Base-by-base conservation (phyloP, 768 basidiomycete genomes). In the Leccinum olivaceopallidum region DNA sequence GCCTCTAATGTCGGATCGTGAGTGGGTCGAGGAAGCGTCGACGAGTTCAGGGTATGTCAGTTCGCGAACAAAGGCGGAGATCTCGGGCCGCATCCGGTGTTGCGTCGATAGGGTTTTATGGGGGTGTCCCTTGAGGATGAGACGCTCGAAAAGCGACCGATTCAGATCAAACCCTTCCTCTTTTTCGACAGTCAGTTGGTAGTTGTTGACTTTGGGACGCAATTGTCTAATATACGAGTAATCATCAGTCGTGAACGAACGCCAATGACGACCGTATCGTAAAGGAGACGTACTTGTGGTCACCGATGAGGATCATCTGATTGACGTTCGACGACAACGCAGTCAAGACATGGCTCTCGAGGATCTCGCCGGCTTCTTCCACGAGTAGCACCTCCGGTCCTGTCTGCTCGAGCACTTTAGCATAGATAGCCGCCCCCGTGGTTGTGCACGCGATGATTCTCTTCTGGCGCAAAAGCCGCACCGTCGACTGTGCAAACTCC, bases 1-100 rank as follows among this genome's bases (percentile, higher is more conserved):
- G 2, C 88, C 88, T 0, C 76, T 77, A 20, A 89, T 70, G 59
- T 83, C 66, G 0, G 82, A 79, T 4, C 87, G 80, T 28, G 74
- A 74, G 16, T 65, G 14, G 0, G 88, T 89, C 4, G 60, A 69
- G 2, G 77, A 69, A 0, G 83, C 85, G 60, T 90, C 88, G 1
- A 74, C 57, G 6, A 90, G 82, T 26, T 87, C 84, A 0, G 85
- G 86, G 63, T 90, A 89, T 0, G 87, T 89, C 20, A 90, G 78
- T 7, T 76, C 65, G 13, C 88, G 81, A 39, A 90, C 79, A 18
- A 89, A 76, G 0, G 77, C 66, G 9, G 89, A 86, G 9, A 90
- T 89, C 57, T 89, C 85, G 0, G 89, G 89, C 1, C 88, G 79
- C 88, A 90, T 90, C 28, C 88, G 82, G 66, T 89, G 89, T 62